These are phyloP conservation scores for Aspergillus sojae DNA, from an alignment of 2,329 filamentous ascomycete genomes.

Conservation along the genomic window DNA sequence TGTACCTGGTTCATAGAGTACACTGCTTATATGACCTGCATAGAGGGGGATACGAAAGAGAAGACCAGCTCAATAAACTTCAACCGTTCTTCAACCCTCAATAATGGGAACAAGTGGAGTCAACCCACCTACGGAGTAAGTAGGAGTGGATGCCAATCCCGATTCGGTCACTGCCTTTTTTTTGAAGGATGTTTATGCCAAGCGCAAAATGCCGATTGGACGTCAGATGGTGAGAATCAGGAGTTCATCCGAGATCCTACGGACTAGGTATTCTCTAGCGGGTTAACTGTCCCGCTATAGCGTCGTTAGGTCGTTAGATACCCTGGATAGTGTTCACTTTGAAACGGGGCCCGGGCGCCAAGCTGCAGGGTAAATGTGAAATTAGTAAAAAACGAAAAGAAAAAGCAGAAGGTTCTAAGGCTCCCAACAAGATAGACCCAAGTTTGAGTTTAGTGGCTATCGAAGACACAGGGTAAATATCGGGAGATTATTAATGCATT, in stretches of 20 bases:
- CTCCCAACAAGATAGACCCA: neutral
- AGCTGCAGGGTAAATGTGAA: neutral
- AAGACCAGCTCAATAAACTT: neutral
- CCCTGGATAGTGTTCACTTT: neutral
- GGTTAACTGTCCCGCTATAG: neutral
- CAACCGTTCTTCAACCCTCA: neutral
- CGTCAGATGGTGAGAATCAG: neutral
- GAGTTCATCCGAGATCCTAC: neutral
- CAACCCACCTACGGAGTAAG: neutral
- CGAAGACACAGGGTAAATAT: neutral
- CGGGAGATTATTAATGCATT: neutral
- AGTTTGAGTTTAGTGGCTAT: neutral
- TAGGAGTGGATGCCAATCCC: neutral
- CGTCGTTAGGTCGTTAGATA: neutral
- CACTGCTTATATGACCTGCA: no score
- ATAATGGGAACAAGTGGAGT: neutral
- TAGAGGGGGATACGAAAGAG: neutral
- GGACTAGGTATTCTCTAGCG: neutral
- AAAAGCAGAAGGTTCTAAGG: neutral
- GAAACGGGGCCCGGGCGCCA: neutral
- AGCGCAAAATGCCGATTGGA: slow-evolving; percentile 2
- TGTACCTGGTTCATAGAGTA: neutral
- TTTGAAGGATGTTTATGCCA: neutral
- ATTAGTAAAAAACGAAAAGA: neutral
- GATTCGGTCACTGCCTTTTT: neutral